Conservation (phyloP, 176 grass and related monocot species). For the Aegilops speltoides region DNA sequence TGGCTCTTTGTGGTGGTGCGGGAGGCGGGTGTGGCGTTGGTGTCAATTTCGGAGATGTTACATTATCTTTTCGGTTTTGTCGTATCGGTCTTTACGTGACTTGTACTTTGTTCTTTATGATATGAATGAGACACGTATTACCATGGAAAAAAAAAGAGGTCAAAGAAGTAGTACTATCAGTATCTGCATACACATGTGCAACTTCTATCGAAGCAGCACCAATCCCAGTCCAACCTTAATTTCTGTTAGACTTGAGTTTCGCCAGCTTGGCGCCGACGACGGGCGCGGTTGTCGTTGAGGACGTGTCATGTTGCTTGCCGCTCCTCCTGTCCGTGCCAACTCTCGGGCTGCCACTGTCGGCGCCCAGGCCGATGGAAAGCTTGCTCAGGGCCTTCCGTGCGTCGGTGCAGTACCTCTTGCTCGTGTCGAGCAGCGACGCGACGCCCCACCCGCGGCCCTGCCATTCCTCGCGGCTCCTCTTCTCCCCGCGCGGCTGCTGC, state of each 20-base stretch:
- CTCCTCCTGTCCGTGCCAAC: conserved; percentile 24
- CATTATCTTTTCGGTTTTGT: too few species aligned
- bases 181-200: neutral
- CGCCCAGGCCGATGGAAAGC: conserved; percentile 44
- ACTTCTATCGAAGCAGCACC: neutral
- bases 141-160: too few species aligned
- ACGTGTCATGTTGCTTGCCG: conserved; percentile 25
- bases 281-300: neutral
- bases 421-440: conserved; percentile 64
- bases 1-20: too few species aligned
- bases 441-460: conserved; percentile 47
- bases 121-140: too few species aligned
- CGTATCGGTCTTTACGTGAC: too few species aligned
- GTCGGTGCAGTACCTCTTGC: conserved; percentile 59
- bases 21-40: too few species aligned
- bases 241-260: conserved; percentile 42
- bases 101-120: too few species aligned
- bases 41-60: too few species aligned
- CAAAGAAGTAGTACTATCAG: too few species aligned
- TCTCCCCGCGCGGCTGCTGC: conserved; percentile 38
- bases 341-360: conserved; percentile 31
- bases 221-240: conserved; percentile 21
- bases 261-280: conserved; percentile 28
- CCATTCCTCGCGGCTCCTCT: conserved; percentile 39
- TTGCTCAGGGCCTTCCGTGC: conserved; percentile 61